Conservation (phyloP, 345 rosid genomes). For the Carallia brachiata region DNA sequence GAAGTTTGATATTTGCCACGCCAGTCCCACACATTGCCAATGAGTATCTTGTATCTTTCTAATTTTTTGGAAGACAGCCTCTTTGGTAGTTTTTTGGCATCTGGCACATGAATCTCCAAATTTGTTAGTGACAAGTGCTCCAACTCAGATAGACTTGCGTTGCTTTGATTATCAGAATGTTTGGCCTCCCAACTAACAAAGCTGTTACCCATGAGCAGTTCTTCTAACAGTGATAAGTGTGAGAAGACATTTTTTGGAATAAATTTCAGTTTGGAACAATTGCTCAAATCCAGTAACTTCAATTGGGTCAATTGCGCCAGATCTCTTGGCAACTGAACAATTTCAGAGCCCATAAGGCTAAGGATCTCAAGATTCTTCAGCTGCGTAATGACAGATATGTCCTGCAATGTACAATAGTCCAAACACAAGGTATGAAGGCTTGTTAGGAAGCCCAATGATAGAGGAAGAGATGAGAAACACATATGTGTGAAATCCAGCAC, state of each 20-base stretch:
- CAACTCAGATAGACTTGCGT: constrained; percentile 26
- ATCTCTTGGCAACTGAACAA: constrained; percentile 20
- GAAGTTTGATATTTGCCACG: no score
- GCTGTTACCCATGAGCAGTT: constrained; percentile 20
- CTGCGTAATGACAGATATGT: constrained; percentile 7
- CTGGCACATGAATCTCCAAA: constrained; percentile 13
- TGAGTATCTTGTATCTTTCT: not conserved
- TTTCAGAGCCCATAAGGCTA: constrained; percentile 7
- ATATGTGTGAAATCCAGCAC: constrained; percentile 16
- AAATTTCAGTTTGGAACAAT: constrained; percentile 5
- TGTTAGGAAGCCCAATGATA: not conserved
- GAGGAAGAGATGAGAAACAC: constrained; percentile 4
- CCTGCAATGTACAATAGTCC: not conserved
- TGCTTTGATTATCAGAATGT: not conserved
- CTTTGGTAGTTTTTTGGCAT: not conserved
- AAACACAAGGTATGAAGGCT: constrained; percentile 25
- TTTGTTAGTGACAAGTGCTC: constrained; percentile 14
- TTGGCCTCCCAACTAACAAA: constrained; percentile 17
- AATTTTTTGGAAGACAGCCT: not conserved
- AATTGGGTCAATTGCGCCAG: constrained; percentile 19
- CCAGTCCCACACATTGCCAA: no score
- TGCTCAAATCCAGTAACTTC: constrained; percentile 10
- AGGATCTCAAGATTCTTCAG: constrained; percentile 21
- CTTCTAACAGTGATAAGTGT: constrained; percentile 27
- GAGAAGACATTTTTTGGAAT: constrained; percentile 17